Conservation (phyloP, 352 stramenopile genomes). For the Globisporangium irregulare region DNA sequence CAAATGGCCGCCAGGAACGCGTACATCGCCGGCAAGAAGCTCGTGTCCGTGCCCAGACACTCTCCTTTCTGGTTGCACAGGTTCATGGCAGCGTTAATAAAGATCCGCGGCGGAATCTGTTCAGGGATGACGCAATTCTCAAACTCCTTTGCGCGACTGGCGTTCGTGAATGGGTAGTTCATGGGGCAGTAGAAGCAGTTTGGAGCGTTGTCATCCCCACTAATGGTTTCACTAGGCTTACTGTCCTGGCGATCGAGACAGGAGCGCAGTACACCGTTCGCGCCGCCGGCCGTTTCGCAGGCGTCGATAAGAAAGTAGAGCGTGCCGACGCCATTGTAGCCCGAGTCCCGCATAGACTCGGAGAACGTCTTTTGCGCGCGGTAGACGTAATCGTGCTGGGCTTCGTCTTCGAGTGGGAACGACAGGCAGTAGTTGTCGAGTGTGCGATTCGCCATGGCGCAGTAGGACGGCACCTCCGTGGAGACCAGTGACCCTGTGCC, state of each 20-base stretch:
- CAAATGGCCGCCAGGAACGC: constrained; percentile 33
- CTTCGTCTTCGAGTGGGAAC: constrained; percentile 40
- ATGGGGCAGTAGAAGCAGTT: not conserved
- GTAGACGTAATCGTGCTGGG: constrained; percentile 35
- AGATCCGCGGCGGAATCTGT: constrained; percentile 29
- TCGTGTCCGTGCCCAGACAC: constrained; percentile 28
- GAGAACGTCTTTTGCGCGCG: constrained; percentile 30
- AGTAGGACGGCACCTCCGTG: constrained; percentile 28
- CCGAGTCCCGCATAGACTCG: constrained; percentile 1
- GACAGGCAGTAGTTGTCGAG: constrained; percentile 49
- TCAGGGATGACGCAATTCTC: not conserved
- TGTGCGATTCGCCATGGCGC: constrained; percentile 50
- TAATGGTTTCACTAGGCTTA: not conserved
- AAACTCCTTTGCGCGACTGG: not conserved
- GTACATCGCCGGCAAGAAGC: constrained; percentile 31
- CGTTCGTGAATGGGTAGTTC: not conserved
- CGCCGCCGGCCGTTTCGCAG: constrained; percentile 49
- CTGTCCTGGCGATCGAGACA: constrained; percentile 30
- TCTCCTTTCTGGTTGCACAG: constrained; percentile 37
- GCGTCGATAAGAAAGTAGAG: constrained; percentile 55
- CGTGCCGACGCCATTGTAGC: constrained; percentile 19
- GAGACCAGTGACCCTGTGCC: constrained; percentile 9
- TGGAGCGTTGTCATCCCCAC: not conserved
- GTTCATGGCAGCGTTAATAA: constrained; percentile 47
- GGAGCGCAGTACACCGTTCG: constrained; percentile 44